Percentiles rank a stretch among this genome's conserved stretches.
phyloP scores from a whole-genome alignment of 345 rosid genomes.

The Leavenworthia alabamica region DNA sequence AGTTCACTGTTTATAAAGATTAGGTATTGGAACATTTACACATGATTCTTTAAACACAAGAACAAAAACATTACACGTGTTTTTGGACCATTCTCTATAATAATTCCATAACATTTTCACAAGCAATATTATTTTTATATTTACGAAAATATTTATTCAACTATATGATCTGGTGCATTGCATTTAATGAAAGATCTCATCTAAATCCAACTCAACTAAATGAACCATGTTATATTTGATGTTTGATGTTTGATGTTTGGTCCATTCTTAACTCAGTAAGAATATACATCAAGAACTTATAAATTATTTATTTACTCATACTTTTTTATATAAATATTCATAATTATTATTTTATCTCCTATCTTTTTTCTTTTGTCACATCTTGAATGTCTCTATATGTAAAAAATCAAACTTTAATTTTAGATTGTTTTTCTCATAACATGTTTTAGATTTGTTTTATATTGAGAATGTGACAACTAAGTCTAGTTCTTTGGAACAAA shows the following conservation, averaged over 20 bases:
- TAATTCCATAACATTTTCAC: constrained; percentile 9
- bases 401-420: background rate
- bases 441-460: background rate
- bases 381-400: background rate
- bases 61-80: constrained; percentile 26
- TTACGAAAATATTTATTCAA: background rate
- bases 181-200: constrained; percentile 21
- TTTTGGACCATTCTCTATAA: constrained; percentile 18
- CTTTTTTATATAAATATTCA: background rate
- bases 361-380: too few species aligned
- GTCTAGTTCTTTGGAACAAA: background rate
- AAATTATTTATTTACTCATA: background rate
- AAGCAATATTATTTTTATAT: background rate
- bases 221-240: constrained; percentile 21
- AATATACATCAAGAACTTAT: constrained; percentile 4
- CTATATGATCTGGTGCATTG: constrained; percentile 5
- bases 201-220: constrained; percentile 21
- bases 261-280: constrained; percentile 19
- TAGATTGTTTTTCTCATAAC: background rate
- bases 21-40: constrained; percentile 27
- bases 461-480: background rate
- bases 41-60: constrained; percentile 14
- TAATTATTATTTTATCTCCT: background rate
- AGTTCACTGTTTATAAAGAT: background rate
- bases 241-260: constrained; percentile 11